Evolutionary conservation across 1,139 yeast genomes (phyloP).

Genomic region (Scheffersomyces titani): DNA sequence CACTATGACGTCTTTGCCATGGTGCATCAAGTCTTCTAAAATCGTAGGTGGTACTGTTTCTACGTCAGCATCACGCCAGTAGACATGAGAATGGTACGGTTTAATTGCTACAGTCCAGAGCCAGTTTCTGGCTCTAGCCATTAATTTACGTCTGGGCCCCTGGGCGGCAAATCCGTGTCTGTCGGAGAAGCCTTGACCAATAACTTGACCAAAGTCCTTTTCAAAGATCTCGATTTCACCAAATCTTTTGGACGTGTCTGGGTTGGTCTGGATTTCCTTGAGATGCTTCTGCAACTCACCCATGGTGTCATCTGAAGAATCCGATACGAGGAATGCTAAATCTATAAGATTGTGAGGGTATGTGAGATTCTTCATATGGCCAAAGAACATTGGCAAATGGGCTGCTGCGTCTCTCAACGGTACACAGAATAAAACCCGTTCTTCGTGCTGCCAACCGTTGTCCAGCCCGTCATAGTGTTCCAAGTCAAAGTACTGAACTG

Average conservation of each 20-base stretch:
- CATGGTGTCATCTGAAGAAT: conserved; percentile 60
- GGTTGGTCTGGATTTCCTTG: conserved; percentile 43
- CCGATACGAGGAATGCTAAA: conserved; percentile 58
- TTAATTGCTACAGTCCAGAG: conserved; percentile 52
- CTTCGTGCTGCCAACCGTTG: conserved; percentile 58
- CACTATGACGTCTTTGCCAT: conserved; percentile 56
- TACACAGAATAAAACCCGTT: conserved; percentile 56
- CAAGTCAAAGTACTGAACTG: conserved; percentile 48
- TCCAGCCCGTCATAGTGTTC: conserved; percentile 42
- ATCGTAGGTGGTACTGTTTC: conserved; percentile 54
- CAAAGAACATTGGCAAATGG: conserved; percentile 64
- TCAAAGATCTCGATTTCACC: conserved; percentile 59
- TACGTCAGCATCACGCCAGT: conserved; percentile 59
- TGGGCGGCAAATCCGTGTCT: conserved; percentile 57
- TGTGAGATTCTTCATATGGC: conserved; percentile 56
- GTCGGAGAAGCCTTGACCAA: conserved; percentile 54
- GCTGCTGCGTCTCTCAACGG: conserved; percentile 63
- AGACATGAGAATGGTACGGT: conserved; percentile 55
- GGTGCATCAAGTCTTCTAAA: conserved; percentile 56
- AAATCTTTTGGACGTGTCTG: conserved; percentile 43
- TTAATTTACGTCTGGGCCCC: conserved; percentile 53
- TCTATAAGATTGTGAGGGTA: conserved; percentile 60
- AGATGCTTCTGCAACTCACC: conserved; percentile 46
- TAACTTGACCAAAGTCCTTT: conserved; percentile 54
- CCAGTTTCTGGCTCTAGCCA: conserved; percentile 60